phyloP scores from a whole-genome alignment of 1,284 basidiomycete genomes.

The Malassezia psittaci region DNA sequence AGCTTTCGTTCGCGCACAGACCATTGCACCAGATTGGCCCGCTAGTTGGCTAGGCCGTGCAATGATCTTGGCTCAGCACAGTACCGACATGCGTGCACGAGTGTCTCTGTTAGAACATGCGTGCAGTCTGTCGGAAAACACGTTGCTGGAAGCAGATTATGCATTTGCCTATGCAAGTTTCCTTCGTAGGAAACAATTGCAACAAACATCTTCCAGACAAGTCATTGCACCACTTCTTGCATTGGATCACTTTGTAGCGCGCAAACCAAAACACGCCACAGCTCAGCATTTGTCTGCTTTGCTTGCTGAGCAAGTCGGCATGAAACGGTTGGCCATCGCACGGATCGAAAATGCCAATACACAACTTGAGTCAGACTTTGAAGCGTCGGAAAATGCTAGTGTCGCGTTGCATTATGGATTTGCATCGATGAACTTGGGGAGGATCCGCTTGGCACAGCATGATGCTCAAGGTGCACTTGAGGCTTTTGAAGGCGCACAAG shows the following conservation, averaged over 20 bases:
- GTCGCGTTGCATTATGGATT: constrained; percentile 71
- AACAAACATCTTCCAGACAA: constrained; percentile 12
- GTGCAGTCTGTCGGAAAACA: constrained; percentile 59
- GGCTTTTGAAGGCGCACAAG: constrained; percentile 63
- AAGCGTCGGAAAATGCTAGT: constrained; percentile 66
- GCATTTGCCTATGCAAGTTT: constrained; percentile 56
- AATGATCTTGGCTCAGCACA: constrained; percentile 59
- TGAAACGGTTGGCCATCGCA: constrained; percentile 57
- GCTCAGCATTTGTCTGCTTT: constrained; percentile 77
- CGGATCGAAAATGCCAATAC: constrained; percentile 60
- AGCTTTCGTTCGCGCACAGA: constrained; percentile 76
- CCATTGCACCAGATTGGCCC: constrained; percentile 78
- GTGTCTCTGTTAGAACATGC: constrained; percentile 72
- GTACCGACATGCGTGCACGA: constrained; percentile 60
- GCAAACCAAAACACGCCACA: constrained; percentile 60
- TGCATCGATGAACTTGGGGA: constrained; percentile 70
- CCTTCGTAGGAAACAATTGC: constrained; percentile 50
- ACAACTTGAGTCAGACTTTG: constrained; percentile 75
- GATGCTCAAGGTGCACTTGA: constrained; percentile 59
- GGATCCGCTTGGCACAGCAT: constrained; percentile 59
- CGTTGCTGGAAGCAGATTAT: constrained; percentile 69
- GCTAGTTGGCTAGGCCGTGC: constrained; percentile 91
- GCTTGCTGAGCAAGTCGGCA: constrained; percentile 71
- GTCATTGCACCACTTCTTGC: constrained; percentile 58
- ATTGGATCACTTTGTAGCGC: constrained; percentile 64